Evolutionary conservation across 805 yeast species (phyloP), one percentile per base, ranked within the genome.

Genomic region (Metschnikowia noctiluminum): DNA sequence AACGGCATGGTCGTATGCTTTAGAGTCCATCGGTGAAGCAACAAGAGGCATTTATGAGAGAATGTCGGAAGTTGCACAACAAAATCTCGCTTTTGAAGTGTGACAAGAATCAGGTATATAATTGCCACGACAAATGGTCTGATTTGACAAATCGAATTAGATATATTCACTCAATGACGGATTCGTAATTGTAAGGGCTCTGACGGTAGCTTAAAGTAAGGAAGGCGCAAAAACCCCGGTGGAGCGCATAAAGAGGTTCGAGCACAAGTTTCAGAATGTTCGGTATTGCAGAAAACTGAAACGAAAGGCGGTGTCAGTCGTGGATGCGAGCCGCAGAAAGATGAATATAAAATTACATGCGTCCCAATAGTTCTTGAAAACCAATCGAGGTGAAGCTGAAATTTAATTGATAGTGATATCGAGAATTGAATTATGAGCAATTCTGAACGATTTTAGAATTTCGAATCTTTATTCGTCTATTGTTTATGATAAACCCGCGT

Each of bases 221-320:
- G 31, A 9, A 30, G 42, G 47, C 40, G 51, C 38, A 43, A 38
- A 37, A 12, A n/a, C 36, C 5, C 14, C 14, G 38, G 28, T 31
- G 35, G 36, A 38, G 41, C 40, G 51, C 44, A 43, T 40, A 38
- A 28, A 48, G 36, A 46, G 32, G 38, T 30, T 42, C 14, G 39
- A 12, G 38, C 46, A 31, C 27, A 27, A 12, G 47, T 42, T 39
- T 49, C 46, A 45, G 46, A 44, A 43, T 47, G 46, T 27, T 15
- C 35, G 44, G 41, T 43, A 46, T 39, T 36, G 50, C 50, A 47
- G 35, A 15, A 39, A 35, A 30, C n/a, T 42, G 50, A 47, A 43
- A 43, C 50, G 37, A 16, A 37, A 35, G 26, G 35, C 28, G 28
- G 21, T 21, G 21, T 21, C 4, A 21, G 21, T 21, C 4, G 21